These are phyloP conservation scores for Terana coerulea DNA, from an alignment of 768 basidiomycete species.

Conservation along the genomic window DNA sequence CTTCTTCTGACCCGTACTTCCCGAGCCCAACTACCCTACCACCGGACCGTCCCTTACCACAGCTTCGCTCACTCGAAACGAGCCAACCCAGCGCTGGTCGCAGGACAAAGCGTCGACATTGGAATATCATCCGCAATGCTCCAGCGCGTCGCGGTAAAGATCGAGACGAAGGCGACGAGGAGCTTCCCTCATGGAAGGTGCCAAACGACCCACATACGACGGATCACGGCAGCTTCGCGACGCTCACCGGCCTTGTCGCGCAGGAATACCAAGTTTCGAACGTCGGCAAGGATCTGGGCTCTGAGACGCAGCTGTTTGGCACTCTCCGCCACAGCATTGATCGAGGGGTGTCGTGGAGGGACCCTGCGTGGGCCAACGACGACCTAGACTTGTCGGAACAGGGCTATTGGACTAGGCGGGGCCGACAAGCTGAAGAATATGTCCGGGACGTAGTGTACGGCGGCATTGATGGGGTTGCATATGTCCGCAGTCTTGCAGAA, in stretches of 20 bases:
- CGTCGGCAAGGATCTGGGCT: conserved; percentile 20
- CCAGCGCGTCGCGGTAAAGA: conserved; percentile 40
- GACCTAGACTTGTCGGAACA: conserved; percentile 15
- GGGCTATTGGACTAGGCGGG: conserved; percentile 49
- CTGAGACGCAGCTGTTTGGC: conserved; percentile 27
- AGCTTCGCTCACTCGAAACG: conserved; percentile 10
- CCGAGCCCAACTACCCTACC: conserved; percentile 28
- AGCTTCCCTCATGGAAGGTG: conserved; percentile 40
- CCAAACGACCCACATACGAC: conserved; percentile 47
- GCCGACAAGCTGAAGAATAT: conserved; percentile 60
- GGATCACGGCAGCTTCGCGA: conserved; percentile 63
- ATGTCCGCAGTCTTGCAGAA: conserved; percentile 72
- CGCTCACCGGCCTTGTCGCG: conserved; percentile 41
- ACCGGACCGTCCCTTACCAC: conserved; percentile 15
- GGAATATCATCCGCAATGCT: conserved; percentile 54
- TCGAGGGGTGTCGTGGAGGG: conserved; percentile 3
- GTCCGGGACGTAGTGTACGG: conserved; percentile 75
- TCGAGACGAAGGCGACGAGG: conserved; percentile 51
- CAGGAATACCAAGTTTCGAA: conserved; percentile 16
- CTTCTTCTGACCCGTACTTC: conserved; percentile 29
- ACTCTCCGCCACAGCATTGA: conserved; percentile 20
- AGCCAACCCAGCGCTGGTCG: neutral
- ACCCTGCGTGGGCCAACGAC: conserved; percentile 15
- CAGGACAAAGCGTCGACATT: conserved; percentile 48
- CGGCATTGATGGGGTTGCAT: conserved; percentile 71